A percentile compares a stretch with the other conserved stretches of the same genome.
phyloP scores from a whole-genome alignment of 176 grass and related monocot species.

The Alloteropsis semialata region DNA sequence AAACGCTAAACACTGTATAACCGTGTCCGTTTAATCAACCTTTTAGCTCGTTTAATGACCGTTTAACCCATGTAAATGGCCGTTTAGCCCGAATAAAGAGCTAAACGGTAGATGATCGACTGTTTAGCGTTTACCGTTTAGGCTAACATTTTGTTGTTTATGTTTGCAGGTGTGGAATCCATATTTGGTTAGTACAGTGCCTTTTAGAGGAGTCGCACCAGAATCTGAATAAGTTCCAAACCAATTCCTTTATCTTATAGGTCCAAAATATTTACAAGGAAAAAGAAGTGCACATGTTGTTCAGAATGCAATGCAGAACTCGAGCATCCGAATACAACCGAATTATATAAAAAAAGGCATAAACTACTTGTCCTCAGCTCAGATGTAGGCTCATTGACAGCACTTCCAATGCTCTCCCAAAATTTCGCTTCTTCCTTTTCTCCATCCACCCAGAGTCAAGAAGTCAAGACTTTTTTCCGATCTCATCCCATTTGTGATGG shows the following conservation, averaged over 20 bases:
- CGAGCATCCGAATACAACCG: constrained; percentile 34
- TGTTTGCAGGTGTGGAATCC: too few species aligned
- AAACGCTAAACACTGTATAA: too few species aligned
- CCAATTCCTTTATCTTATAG: constrained; percentile 40
- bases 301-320: constrained; percentile 37
- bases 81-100: too few species aligned
- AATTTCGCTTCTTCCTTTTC: constrained; percentile 3
- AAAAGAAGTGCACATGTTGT: constrained; percentile 31
- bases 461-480: constrained; percentile 1
- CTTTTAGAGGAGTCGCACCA: background rate
- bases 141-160: too few species aligned
- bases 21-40: too few species aligned
- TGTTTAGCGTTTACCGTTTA: too few species aligned
- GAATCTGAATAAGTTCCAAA: background rate
- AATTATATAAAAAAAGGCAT: constrained; percentile 22
- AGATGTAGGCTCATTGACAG: background rate
- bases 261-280: constrained; percentile 54
- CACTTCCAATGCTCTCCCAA: constrained; percentile 15
- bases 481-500: background rate
- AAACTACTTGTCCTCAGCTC: constrained; percentile 21
- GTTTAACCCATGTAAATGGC: too few species aligned
- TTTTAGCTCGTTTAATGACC: too few species aligned
- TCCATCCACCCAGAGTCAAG: constrained; percentile 2
- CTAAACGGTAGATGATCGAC: too few species aligned
- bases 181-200: background rate